These are phyloP conservation scores for Polyplosphaeria fusca DNA, from an alignment of 495 filamentous ascomycete genomes.

Conservation along the genomic window DNA sequence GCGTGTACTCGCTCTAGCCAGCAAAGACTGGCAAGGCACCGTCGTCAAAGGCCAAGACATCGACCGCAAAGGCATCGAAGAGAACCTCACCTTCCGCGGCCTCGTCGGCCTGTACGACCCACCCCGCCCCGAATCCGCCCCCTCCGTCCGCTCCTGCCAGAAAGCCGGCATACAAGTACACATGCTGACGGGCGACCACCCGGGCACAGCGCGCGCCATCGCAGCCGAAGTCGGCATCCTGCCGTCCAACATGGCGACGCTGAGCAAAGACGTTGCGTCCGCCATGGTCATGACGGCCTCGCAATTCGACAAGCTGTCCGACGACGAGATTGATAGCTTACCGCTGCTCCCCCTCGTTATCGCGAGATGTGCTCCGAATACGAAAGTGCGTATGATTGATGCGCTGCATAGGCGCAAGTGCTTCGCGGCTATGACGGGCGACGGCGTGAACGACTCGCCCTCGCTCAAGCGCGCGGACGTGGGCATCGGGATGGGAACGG, in stretches of 20 bases:
- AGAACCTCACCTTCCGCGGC: conserved; percentile 61
- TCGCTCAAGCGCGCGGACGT: conserved; percentile 78
- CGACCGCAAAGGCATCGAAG: conserved; percentile 53
- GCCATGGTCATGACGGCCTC: conserved; percentile 63
- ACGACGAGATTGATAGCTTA: conserved; percentile 61
- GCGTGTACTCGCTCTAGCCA: conserved; percentile 57
- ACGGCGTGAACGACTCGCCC: conserved; percentile 84
- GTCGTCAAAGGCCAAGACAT: conserved; percentile 37
- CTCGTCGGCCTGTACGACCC: conserved; percentile 72
- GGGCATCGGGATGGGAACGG: conserved; percentile 80
- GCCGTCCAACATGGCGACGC: conserved; percentile 32
- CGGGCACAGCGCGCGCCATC: conserved; percentile 61
- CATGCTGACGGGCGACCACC: conserved; percentile 66
- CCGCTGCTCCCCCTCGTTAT: conserved; percentile 66
- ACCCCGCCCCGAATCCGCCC: conserved; percentile 62
- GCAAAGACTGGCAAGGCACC: conserved; percentile 30
- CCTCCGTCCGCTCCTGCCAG: conserved; percentile 52
- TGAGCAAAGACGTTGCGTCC: conserved; percentile 38
- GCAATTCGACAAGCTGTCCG: conserved; percentile 61
- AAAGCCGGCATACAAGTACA: conserved; percentile 56
- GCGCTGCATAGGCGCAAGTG: conserved; percentile 62
- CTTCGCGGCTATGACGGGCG: conserved; percentile 84
- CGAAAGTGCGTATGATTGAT: conserved; percentile 77
- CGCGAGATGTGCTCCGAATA: conserved; percentile 67
- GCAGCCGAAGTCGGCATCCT: conserved; percentile 53